These are phyloP conservation scores for Boletus sp. DNA, from an alignment of 768 basidiomycete genomes.

Conservation along the genomic window DNA sequence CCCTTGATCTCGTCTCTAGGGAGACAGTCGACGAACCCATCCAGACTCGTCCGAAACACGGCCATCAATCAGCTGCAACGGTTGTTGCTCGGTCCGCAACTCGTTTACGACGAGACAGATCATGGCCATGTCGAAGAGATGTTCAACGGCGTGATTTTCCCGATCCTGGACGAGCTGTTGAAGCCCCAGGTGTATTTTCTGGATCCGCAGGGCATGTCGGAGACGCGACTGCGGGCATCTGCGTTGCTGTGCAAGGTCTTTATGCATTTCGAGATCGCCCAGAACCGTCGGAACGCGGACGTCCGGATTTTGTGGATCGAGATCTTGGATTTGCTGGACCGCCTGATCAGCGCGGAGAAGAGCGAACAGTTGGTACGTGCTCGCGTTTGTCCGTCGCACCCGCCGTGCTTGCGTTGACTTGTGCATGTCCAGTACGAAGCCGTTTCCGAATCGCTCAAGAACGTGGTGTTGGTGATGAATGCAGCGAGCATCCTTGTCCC, in stretches of 20 bases:
- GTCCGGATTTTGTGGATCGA: slow-evolving; percentile 82
- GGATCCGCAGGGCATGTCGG: slow-evolving; percentile 86
- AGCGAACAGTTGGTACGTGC: slow-evolving; percentile 74
- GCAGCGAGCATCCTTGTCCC: slow-evolving; percentile 82
- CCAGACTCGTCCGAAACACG: slow-evolving; percentile 79
- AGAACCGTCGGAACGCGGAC: slow-evolving; percentile 57
- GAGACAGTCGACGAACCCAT: slow-evolving; percentile 79
- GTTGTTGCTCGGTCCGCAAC: slow-evolving; percentile 73
- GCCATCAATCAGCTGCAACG: slow-evolving; percentile 83
- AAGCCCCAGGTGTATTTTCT: slow-evolving; percentile 76
- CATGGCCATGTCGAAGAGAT: slow-evolving; percentile 71
- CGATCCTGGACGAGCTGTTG: slow-evolving; percentile 86
- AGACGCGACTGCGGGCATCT: slow-evolving; percentile 84
- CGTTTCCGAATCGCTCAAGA: slow-evolving; percentile 94
- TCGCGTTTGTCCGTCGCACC: not conserved
- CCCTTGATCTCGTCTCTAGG: slow-evolving; percentile 72
- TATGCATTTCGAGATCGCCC: slow-evolving; percentile 86
- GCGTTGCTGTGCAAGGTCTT: slow-evolving; percentile 94
- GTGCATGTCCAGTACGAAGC: slow-evolving; percentile 73
- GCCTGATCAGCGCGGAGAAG: slow-evolving; percentile 83
- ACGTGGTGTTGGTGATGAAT: slow-evolving; percentile 94
- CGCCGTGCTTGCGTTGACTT: slow-evolving; percentile 2
- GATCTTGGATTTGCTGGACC: slow-evolving; percentile 84
- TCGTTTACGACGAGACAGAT: slow-evolving; percentile 57
- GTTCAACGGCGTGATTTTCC: slow-evolving; percentile 89